These are phyloP conservation scores for Aspergillus heteromorphus DNA, from an alignment of 495 filamentous ascomycete species.

Conservation along the genomic window DNA sequence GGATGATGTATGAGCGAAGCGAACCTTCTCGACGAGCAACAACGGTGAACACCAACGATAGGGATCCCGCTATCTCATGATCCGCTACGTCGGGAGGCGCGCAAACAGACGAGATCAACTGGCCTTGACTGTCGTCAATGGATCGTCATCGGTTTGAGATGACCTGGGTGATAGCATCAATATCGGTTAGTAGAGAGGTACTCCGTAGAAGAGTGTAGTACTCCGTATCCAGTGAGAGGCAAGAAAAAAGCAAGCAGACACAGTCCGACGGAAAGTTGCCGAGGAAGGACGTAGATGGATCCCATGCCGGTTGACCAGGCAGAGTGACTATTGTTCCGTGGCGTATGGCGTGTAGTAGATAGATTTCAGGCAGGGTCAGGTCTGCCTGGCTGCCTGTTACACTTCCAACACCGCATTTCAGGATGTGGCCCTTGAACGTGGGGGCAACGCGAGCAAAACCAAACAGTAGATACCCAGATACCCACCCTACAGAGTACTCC, in stretches of 20 bases:
- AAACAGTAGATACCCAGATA: too few relatives aligned
- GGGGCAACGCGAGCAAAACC: neutral
- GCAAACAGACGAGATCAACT: neutral
- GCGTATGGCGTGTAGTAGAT: neutral
- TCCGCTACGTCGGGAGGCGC: neutral
- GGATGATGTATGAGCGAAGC: neutral
- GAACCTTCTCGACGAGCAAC: too few relatives aligned
- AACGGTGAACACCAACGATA: too few relatives aligned
- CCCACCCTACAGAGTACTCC: too few relatives aligned
- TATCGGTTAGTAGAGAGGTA: neutral
- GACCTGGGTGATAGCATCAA: constrained; percentile 2
- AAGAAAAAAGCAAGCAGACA: neutral
- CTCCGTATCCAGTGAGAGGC: neutral
- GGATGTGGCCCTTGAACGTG: constrained; percentile 11
- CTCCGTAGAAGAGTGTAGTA: too few relatives aligned
- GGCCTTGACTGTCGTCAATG: constrained; percentile 5
- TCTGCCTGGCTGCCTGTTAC: too few relatives aligned
- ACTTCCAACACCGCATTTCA: too few relatives aligned
- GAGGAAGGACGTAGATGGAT: constrained; percentile 3
- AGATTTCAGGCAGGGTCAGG: neutral
- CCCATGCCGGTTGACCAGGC: neutral
- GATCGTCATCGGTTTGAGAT: constrained; percentile 2
- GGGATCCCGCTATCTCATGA: constrained; percentile 6
- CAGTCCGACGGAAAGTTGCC: constrained; percentile 10
- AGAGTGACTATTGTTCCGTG: neutral